Percentiles rank a stretch among this genome's conserved stretches.
Evolutionary conservation across 164 flowering plant genomes (phyloP).

Genomic region (Cinnamomum chago): DNA sequence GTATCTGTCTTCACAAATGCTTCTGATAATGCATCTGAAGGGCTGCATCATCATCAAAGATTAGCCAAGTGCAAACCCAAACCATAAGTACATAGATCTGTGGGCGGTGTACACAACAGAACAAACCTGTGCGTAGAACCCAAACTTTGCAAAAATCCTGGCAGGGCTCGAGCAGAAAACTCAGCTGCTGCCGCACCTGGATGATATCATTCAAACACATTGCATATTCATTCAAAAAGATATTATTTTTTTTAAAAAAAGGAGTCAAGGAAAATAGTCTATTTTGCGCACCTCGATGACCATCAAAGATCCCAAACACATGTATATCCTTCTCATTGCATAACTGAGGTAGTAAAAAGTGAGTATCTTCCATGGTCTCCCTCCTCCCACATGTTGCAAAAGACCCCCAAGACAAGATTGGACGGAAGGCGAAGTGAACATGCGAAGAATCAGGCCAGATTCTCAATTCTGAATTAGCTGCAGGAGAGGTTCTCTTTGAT

Average conservation of each 20-base stretch:
- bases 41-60: slow-evolving; percentile 39
- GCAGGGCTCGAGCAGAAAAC: slow-evolving; percentile 79
- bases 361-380: slow-evolving; percentile 93
- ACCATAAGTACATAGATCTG: not conserved
- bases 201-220: slow-evolving; percentile 7
- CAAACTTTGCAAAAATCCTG: slow-evolving; percentile 52
- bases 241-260: no score
- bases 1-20: slow-evolving; percentile 76
- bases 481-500: slow-evolving; percentile 23
- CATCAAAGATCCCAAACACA: slow-evolving; percentile 89
- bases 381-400: slow-evolving; percentile 89
- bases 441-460: slow-evolving; percentile 32
- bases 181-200: slow-evolving; percentile 98
- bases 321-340: slow-evolving; percentile 53
- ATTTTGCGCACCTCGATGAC: slow-evolving; percentile 74
- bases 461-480: slow-evolving; percentile 18
- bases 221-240: not conserved
- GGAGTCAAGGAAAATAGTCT: not conserved
- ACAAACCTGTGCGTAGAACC: slow-evolving; percentile 51
- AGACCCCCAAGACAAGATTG: slow-evolving; percentile 80
- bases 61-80: not conserved
- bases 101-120: not conserved
- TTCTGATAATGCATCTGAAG: slow-evolving; percentile 57
- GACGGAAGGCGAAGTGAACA: slow-evolving; percentile 39
- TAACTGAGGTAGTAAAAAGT: slow-evolving; percentile 70